phyloP scores from a whole-genome alignment of 2,329 filamentous ascomycete species.

The Orbilia brochopaga region DNA sequence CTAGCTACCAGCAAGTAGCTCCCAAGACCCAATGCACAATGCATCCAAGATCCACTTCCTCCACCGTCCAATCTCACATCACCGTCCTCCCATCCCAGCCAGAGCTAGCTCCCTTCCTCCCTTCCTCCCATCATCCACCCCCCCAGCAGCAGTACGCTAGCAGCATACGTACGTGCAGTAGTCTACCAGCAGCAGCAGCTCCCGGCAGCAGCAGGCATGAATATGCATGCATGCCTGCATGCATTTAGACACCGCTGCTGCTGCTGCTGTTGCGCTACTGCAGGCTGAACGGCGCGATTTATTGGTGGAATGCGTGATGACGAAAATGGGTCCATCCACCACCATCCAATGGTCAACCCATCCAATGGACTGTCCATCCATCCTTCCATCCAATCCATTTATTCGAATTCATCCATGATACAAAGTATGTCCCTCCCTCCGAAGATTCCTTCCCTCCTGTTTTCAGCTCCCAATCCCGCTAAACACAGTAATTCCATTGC shows the following conservation, averaged over 20 bases:
- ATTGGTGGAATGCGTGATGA: slow-evolving; percentile 50
- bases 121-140: too few relatives aligned
- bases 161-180: too few relatives aligned
- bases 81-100: background rate
- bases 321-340: slow-evolving; percentile 24
- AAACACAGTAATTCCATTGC: background rate
- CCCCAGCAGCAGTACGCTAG: too few relatives aligned
- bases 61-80: background rate
- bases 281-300: slow-evolving; percentile 41
- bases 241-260: background rate
- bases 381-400: too few relatives aligned
- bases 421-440: background rate
- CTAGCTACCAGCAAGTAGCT: too few relatives aligned
- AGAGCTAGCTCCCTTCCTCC: background rate
- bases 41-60: background rate
- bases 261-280: background rate
- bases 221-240: background rate
- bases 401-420: too few relatives aligned
- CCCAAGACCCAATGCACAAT: background rate
- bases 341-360: too few relatives aligned
- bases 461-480: background rate
- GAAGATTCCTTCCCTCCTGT: background rate
- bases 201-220: background rate
- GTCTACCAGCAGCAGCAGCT: background rate
- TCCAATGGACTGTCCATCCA: slow-evolving; percentile 4